Conservation (phyloP, 768 basidiomycete species). For the Mycena vitilis region DNA sequence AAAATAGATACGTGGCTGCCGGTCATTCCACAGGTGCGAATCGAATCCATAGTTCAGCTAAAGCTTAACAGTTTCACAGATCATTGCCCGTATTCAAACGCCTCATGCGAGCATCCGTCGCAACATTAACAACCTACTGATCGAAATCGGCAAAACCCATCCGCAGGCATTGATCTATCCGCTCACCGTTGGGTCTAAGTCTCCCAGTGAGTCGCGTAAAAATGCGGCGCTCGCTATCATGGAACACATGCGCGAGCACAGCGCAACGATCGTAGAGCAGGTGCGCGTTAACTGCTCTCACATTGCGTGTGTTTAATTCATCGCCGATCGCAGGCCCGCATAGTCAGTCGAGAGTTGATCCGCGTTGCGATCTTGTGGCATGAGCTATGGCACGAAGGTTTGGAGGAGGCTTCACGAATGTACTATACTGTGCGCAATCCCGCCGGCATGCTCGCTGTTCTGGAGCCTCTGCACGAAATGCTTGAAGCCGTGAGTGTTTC, state of each 20-base stretch:
- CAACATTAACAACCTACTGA: slow-evolving; percentile 89
- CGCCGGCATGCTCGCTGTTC: slow-evolving; percentile 92
- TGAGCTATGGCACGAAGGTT: slow-evolving; percentile 97
- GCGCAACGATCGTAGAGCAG: slow-evolving; percentile 87
- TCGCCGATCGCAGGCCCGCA: slow-evolving; percentile 66
- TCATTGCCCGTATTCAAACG: slow-evolving; percentile 99
- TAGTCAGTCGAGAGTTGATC: slow-evolving; percentile 95
- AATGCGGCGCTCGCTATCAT: slow-evolving; percentile 91
- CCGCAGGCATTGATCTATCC: slow-evolving; percentile 98
- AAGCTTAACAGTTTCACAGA: slow-evolving; percentile 57
- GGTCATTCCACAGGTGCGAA: slow-evolving; percentile 98
- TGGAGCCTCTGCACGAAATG: slow-evolving; percentile 94
- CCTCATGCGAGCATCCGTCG: slow-evolving; percentile 88
- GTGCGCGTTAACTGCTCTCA: slow-evolving; percentile 47
- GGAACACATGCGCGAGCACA: slow-evolving; percentile 95
- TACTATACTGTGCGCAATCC: slow-evolving; percentile 98
- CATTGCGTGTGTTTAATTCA: slow-evolving; percentile 18
- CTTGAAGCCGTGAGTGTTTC: slow-evolving; percentile 77
- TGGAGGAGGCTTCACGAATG: slow-evolving; percentile 95
- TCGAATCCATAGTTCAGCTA: no score
- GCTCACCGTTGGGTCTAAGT: slow-evolving; percentile 96
- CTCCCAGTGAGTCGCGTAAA: slow-evolving; percentile 86
- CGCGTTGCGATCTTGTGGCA: slow-evolving; percentile 99
- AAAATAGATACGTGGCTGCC: slow-evolving; percentile 99
- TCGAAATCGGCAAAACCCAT: slow-evolving; percentile 96